Evolutionary conservation across 148 eudicot species (phyloP).

Genomic region (Fallopia convolvulus): DNA sequence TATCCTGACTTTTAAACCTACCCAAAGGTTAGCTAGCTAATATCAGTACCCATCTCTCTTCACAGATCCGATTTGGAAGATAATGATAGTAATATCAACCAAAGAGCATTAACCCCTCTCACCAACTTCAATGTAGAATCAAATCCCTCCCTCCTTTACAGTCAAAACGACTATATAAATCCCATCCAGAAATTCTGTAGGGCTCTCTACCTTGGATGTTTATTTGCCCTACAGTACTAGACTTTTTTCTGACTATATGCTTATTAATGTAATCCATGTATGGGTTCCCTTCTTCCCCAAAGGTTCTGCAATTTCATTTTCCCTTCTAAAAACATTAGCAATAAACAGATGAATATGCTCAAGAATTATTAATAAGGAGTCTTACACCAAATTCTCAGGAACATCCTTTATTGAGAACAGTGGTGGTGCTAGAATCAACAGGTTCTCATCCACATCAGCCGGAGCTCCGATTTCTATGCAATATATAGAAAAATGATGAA

Average conservation of each 20-base stretch:
- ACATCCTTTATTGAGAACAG: conserved; percentile 69
- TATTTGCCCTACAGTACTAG: neutral
- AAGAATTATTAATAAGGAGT: neutral
- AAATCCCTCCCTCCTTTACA: too few relatives aligned
- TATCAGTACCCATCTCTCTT: too few relatives aligned
- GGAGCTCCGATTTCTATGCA: conserved; percentile 43
- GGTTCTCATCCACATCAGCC: conserved; percentile 49
- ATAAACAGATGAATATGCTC: neutral
- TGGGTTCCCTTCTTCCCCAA: neutral
- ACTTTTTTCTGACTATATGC: neutral
- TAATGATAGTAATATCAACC: too few relatives aligned
- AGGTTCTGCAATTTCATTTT: neutral
- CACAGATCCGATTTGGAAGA: too few relatives aligned
- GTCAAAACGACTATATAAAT: too few relatives aligned
- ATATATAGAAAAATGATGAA: conserved; percentile 12
- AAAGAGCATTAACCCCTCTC: too few relatives aligned
- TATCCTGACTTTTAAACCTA: neutral
- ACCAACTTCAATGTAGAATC: too few relatives aligned
- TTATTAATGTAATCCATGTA: neutral
- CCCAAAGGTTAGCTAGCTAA: too few relatives aligned
- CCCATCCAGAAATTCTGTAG: too few relatives aligned
- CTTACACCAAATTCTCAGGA: conserved; percentile 84
- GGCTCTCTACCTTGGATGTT: neutral
- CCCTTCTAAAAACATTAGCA: neutral
- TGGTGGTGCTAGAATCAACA: conserved; percentile 73